A percentile compares a stretch with the other conserved stretches of the same genome.
Conservation (phyloP, 495 filamentous ascomycete genomes). For the Mytilinidion resinicola region DNA sequence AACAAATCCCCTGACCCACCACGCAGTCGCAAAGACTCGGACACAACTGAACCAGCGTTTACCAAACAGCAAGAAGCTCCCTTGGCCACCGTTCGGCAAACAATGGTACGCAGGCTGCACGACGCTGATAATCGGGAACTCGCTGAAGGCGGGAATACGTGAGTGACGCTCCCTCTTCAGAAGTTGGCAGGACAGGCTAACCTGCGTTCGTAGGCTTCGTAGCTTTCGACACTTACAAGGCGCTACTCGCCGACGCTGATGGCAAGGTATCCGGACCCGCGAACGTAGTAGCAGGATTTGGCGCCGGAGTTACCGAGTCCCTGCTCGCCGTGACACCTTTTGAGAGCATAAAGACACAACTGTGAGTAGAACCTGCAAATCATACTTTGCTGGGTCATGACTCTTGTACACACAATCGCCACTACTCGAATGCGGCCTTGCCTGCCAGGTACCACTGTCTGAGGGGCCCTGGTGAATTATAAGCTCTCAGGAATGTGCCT, state of each 20-base stretch:
- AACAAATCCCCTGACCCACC: constrained; percentile 11
- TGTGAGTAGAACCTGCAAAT: constrained; percentile 45
- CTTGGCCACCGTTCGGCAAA: constrained; percentile 86
- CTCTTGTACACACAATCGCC: too few relatives aligned
- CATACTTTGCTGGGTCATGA: not conserved
- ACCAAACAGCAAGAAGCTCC: constrained; percentile 74
- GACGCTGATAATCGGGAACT: constrained; percentile 93
- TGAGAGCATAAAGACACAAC: constrained; percentile 93
- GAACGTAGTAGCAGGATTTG: constrained; percentile 90
- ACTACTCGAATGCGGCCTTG: too few relatives aligned
- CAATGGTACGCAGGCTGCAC: constrained; percentile 99
- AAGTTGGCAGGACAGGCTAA: not conserved
- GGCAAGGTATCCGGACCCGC: constrained; percentile 86
- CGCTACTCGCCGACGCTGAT: constrained; percentile 69
- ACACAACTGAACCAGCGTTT: constrained; percentile 87
- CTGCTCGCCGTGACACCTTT: constrained; percentile 92
- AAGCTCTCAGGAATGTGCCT: too few relatives aligned
- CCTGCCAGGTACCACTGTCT: too few relatives aligned
- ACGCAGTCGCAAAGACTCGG: constrained; percentile 82
- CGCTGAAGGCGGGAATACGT: constrained; percentile 91
- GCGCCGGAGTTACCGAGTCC: constrained; percentile 90
- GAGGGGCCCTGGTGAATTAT: too few relatives aligned
- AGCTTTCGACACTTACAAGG: constrained; percentile 89
- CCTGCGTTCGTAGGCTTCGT: constrained; percentile 62
- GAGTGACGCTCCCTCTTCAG: constrained; percentile 33